phyloP scores from a whole-genome alignment of 495 filamentous ascomycete species.

The Cercophora sp. region DNA sequence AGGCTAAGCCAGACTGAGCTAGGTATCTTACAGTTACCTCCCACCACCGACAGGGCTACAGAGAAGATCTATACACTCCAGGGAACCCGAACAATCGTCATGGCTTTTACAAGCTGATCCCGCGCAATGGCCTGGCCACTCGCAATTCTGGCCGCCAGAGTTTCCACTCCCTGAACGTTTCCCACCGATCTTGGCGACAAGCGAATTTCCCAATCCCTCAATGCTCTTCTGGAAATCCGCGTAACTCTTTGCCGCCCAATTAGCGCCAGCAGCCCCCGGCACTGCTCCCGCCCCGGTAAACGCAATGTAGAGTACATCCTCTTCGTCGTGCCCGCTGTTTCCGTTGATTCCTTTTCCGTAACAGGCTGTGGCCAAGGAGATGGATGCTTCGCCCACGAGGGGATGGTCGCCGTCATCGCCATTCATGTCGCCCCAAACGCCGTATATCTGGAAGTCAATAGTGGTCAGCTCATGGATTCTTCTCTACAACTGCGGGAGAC shows the following conservation, averaged over 20 bases:
- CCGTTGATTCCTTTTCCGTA: conserved; percentile 46
- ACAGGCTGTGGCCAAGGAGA: conserved; percentile 57
- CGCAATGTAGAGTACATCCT: conserved; percentile 55
- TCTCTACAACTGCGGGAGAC: no score
- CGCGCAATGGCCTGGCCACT: conserved; percentile 13
- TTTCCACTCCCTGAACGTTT: background rate
- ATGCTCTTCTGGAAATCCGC: conserved; percentile 50
- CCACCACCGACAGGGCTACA: conserved; percentile 1
- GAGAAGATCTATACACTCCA: background rate
- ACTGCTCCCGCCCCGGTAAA: conserved; percentile 49
- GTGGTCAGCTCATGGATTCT: no score
- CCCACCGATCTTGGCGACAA: conserved; percentile 22
- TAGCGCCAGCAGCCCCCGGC: conserved; percentile 42
- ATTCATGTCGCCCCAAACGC: conserved; percentile 66
- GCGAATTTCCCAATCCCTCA: conserved; percentile 42
- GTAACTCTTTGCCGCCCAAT: conserved; percentile 44
- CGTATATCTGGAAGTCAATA: conserved; percentile 59
- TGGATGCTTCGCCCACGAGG: conserved; percentile 53
- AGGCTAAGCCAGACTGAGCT: no score
- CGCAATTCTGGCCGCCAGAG: background rate
- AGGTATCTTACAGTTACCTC: background rate
- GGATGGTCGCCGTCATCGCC: conserved; percentile 45
- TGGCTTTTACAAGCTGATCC: conserved; percentile 11
- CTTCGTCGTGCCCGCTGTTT: conserved; percentile 46
- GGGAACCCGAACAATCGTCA: conserved; percentile 18